phyloP scores from a whole-genome alignment of 2,329 filamentous ascomycete species.

The Colletotrichum liaoningense region DNA sequence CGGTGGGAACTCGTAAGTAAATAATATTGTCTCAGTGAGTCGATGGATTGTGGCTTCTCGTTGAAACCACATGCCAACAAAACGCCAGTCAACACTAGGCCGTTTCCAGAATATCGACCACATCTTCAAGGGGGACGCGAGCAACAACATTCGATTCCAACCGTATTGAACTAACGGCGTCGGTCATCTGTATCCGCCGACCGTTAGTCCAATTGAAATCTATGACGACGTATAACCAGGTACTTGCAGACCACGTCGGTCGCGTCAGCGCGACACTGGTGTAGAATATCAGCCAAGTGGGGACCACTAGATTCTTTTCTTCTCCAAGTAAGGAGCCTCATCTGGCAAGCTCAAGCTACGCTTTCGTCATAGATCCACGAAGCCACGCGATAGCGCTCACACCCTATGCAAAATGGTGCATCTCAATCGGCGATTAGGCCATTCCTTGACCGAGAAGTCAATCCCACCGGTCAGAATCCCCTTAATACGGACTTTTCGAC shows the following conservation, averaged over 20 bases:
- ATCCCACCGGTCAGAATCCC: not conserved
- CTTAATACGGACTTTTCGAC: conserved; percentile 18
- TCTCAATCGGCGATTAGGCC: conserved; percentile 13
- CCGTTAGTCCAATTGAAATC: not conserved
- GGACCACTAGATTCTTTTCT: not conserved
- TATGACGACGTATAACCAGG: conserved; percentile 27
- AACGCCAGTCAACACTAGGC: not conserved
- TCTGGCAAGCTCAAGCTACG: conserved; percentile 1
- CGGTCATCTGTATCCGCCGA: conserved; percentile 3
- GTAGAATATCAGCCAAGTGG: conserved; percentile 9
- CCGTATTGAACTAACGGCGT: not conserved
- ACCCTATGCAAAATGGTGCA: conserved; percentile 4
- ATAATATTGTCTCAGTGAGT: not conserved
- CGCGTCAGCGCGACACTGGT: conserved; percentile 23
- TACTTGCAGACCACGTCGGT: conserved; percentile 2
- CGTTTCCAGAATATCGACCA: not conserved
- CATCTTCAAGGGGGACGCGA: not conserved
- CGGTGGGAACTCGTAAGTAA: not conserved
- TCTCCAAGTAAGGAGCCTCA: conserved; percentile 10
- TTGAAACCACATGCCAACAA: not conserved
- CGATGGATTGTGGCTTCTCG: not conserved
- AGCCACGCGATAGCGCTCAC: conserved; percentile 12
- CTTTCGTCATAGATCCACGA: conserved; percentile 34
- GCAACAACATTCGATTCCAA: not conserved
- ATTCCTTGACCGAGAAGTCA: not conserved